Evolutionary conservation across 2,329 filamentous ascomycete genomes (phyloP).

Genomic region (Zasmidium cellare): DNA sequence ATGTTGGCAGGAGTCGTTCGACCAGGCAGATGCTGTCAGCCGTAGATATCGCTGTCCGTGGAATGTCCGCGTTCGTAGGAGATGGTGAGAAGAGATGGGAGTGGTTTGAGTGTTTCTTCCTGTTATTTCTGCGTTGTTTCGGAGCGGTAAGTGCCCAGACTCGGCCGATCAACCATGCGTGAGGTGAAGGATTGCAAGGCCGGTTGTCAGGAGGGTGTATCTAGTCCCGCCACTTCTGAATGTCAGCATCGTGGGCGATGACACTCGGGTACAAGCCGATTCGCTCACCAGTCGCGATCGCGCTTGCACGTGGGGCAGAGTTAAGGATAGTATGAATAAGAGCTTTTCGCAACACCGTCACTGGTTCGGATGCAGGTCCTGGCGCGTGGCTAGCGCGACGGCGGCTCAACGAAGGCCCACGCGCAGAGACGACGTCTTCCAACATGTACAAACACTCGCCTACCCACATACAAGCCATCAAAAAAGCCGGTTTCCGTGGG

Average conservation of each 20-base stretch:
- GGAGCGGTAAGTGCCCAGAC: not conserved
- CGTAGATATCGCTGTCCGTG: not conserved
- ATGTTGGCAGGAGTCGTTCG: not conserved
- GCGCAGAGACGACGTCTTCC: not conserved
- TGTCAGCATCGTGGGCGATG: not conserved
- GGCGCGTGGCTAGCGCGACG: not conserved
- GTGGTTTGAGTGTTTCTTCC: not conserved
- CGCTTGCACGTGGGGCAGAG: too few species aligned
- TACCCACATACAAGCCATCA: too few species aligned
- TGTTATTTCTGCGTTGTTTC: not conserved
- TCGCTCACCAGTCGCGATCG: not conserved
- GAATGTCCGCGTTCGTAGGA: not conserved
- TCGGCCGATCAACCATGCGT: not conserved
- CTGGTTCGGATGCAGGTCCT: not conserved
- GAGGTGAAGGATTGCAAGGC: not conserved
- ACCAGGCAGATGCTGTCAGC: not conserved
- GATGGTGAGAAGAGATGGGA: not conserved
- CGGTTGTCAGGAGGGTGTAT: not conserved
- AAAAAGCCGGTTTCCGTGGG: not conserved
- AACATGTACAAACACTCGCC: too few species aligned
- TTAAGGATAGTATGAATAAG: too few species aligned
- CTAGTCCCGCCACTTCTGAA: not conserved
- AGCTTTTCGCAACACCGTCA: too few species aligned
- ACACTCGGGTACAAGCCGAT: not conserved
- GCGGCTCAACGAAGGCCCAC: not conserved